Percentiles rank a stretch among this genome's conserved stretches.
Conservation (phyloP, 2,329 filamentous ascomycete species). For the Elsinoe necatrix region DNA sequence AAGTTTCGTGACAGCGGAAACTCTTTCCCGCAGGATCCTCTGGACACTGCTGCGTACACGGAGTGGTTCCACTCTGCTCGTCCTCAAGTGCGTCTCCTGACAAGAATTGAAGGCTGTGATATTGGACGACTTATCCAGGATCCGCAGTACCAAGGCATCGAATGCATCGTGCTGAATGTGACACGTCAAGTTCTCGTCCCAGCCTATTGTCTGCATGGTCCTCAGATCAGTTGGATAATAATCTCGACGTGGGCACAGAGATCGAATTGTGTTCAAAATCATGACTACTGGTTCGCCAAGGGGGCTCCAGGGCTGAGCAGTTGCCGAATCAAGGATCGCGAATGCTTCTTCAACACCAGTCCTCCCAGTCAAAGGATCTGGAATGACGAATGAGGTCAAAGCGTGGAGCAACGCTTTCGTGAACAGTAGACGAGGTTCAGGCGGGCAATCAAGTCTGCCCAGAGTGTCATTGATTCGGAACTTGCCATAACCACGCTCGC, state of each 20-base stretch:
- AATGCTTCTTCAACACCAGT: constrained; percentile 53
- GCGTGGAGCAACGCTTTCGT: constrained; percentile 54
- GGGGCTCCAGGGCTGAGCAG: constrained; percentile 21
- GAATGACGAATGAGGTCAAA: constrained; percentile 48
- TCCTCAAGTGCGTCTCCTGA: neutral
- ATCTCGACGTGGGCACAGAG: constrained; percentile 28
- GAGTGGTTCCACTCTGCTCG: too few species aligned
- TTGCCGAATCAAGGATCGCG: constrained; percentile 20
- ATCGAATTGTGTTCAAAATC: constrained; percentile 25
- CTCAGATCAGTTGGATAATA: constrained; percentile 39
- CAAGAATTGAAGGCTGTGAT: neutral
- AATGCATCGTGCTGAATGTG: constrained; percentile 37
- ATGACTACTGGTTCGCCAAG: constrained; percentile 19
- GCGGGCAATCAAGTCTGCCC: constrained; percentile 47
- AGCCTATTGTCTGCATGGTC: constrained; percentile 38
- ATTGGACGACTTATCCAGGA: neutral
- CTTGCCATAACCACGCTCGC: constrained; percentile 46
- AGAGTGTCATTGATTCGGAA: constrained; percentile 49
- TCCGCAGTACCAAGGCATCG: neutral
- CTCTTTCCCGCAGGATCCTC: neutral
- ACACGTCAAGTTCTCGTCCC: constrained; percentile 34
- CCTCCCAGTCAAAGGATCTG: constrained; percentile 49
- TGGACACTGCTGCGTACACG: neutral
- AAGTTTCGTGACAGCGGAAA: neutral
- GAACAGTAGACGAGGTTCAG: constrained; percentile 40